Evolutionary conservation across 352 stramenopile genomes (phyloP).

Genomic region (Phytophthora pistaciae): DNA sequence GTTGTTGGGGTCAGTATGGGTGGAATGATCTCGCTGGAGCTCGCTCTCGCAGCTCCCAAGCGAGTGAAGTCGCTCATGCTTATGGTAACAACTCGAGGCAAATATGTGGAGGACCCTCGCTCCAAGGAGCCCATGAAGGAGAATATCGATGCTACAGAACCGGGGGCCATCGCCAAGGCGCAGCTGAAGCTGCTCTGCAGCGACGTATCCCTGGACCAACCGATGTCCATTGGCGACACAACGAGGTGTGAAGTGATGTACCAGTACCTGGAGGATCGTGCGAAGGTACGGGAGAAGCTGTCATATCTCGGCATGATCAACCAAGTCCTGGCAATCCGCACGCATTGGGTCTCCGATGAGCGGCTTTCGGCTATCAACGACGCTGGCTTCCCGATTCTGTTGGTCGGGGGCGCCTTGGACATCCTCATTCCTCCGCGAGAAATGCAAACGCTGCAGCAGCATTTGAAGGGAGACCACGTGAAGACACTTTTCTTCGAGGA

Average conservation of each 20-base stretch:
- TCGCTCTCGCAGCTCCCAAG: conserved; percentile 47
- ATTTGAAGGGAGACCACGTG: conserved; percentile 46
- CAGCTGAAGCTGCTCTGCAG: conserved; percentile 47
- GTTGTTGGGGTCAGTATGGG: conserved; percentile 55
- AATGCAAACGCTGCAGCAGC: conserved; percentile 33
- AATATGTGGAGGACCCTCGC: conserved; percentile 42
- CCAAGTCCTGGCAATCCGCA: conserved; percentile 38
- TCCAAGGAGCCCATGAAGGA: conserved; percentile 39
- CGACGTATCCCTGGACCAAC: conserved; percentile 33
- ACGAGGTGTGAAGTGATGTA: conserved; percentile 35
- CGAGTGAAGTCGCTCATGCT: conserved; percentile 57
- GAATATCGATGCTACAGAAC: conserved; percentile 39
- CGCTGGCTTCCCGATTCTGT: conserved; percentile 51
- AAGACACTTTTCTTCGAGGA: conserved; percentile 49
- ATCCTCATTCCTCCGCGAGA: conserved; percentile 49
- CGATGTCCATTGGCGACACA: conserved; percentile 37
- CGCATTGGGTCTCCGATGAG: conserved; percentile 58
- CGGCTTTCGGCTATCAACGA: conserved; percentile 44
- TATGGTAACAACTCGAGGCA: conserved; percentile 57
- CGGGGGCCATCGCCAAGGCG: conserved; percentile 35
- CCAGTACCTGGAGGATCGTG: conserved; percentile 16
- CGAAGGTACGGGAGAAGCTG: conserved; percentile 24
- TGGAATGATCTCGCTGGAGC: conserved; percentile 66
- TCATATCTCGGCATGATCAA: conserved; percentile 29
- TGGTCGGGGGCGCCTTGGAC: conserved; percentile 48